Evolutionary conservation across 768 basidiomycete species (phyloP), one percentile per base, ranked within the genome.

Genomic region (Calvatia gigantea): DNA sequence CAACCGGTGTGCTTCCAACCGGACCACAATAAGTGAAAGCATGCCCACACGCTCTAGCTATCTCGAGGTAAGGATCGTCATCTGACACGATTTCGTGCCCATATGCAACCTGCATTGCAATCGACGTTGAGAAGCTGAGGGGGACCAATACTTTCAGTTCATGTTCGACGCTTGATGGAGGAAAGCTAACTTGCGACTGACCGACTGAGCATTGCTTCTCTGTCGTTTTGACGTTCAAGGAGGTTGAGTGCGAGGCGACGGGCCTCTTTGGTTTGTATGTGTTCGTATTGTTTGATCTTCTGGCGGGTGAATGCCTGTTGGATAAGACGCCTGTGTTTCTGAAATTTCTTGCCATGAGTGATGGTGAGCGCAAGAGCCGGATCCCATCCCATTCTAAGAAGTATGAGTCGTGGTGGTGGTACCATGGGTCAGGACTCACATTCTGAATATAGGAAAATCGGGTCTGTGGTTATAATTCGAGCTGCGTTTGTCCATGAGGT

Each of bases 401-500:
- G 15, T 12, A 19, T 5, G 6, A 6, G 7, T 27, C n/a, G n/a
- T 1, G 11, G 21, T 28, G 1, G 37, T 27, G n/a, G n/a, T 25
- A 28, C 5, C 5, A 0, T 11, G 0, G n/a, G n/a, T n/a, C n/a
- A n/a, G n/a, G 11, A 21, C 42, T 17, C 32, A 52, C 51, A 52
- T 19, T 9, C 44, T 14, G 11, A 52, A 52, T 11, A 52, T 31
- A 3, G 42, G 41, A 14, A 43, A 43, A 11, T 19, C 27, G 14
- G 51, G 51, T 19, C 51, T 29, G 41, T 52, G 29, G 4, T 61
- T 64, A 29, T 60, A 63, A 11, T 58, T 64, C 7, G 42, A 23
- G 9, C 62, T 56, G 14, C 56, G 51, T 42, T 55, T 65, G 7
- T 61, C 64, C 11, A 65, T 35, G 12, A 65, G 60, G 11, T 65